Percentiles rank a stretch among this genome's conserved stretches.
These are phyloP conservation scores for Aurifilum marmelostoma DNA, from an alignment of 2,329 filamentous ascomycete species.

Conservation along the genomic window DNA sequence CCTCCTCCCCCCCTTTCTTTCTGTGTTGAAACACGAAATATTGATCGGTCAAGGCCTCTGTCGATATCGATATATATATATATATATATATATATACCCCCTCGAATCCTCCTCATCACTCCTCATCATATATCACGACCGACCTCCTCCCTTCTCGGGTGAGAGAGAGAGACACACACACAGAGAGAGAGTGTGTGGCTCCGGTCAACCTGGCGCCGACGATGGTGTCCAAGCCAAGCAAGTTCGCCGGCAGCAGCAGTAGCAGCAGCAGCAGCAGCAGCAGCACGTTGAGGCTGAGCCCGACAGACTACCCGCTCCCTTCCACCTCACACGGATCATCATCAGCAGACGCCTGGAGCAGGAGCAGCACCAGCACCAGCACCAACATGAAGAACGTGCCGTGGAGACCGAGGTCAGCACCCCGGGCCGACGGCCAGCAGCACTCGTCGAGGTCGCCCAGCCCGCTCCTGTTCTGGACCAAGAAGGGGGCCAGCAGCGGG, in stretches of 20 bases:
- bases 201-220: constrained; percentile 6
- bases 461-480: constrained; percentile 21
- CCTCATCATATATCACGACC: background rate
- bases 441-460: constrained; percentile 15
- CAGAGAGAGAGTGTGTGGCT: no score
- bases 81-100: background rate
- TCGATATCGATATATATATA: no score
- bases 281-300: background rate
- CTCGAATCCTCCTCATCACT: background rate
- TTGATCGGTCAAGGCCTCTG: background rate
- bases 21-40: background rate
- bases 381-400: constrained; percentile 7
- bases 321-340: background rate
- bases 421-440: constrained; percentile 10
- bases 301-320: background rate
- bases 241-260: background rate
- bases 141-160: background rate
- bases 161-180: no score
- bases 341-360: background rate
- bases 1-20: background rate
- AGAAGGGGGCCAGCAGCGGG: constrained; percentile 12
- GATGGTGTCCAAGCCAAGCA: constrained; percentile 1
- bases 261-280: background rate
- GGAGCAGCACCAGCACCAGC: background rate
- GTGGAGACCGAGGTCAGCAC: constrained; percentile 29